These are phyloP conservation scores for Leptomonas seymouri DNA, from an alignment of 208 protist species.

Conservation along the genomic window DNA sequence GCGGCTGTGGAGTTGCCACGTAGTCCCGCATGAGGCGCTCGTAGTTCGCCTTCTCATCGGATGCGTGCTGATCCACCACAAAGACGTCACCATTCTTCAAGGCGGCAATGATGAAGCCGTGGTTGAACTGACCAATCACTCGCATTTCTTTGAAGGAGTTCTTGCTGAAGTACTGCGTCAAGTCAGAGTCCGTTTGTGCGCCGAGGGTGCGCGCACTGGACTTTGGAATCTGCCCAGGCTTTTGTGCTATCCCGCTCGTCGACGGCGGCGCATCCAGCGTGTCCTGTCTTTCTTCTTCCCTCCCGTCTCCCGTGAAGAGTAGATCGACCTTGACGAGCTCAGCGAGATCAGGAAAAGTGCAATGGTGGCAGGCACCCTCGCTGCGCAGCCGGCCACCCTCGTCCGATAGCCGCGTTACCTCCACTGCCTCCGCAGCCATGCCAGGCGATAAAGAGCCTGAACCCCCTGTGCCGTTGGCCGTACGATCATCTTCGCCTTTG, in stretches of 20 bases:
- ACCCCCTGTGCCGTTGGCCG: not conserved
- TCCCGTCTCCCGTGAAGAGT: not conserved
- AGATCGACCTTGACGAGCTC: slow-evolving; percentile 21
- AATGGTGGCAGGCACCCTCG: slow-evolving; percentile 28
- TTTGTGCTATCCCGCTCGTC: not conserved
- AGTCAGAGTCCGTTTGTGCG: slow-evolving; percentile 65
- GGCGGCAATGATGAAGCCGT: slow-evolving; percentile 92
- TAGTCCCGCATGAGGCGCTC: slow-evolving; percentile 81
- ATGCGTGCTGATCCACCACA: slow-evolving; percentile 96
- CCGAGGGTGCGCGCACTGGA: slow-evolving; percentile 26
- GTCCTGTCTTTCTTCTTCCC: not conserved
- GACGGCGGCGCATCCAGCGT: not conserved
- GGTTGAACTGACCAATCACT: slow-evolving; percentile 95
- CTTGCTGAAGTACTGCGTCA: slow-evolving; percentile 78
- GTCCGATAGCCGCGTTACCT: slow-evolving; percentile 41
- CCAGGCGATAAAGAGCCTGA: not conserved
- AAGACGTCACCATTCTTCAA: slow-evolving; percentile 83
- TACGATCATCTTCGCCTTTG: not conserved
- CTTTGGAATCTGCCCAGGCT: not conserved
- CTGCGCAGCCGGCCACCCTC: slow-evolving; percentile 37
- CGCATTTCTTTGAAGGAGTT: slow-evolving; percentile 86
- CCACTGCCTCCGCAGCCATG: slow-evolving; percentile 14
- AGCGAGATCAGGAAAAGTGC: slow-evolving; percentile 36
- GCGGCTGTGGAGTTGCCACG: slow-evolving; percentile 76
- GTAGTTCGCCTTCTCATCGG: slow-evolving; percentile 96